phyloP scores from a whole-genome alignment of 345 rosid species.

The Citrus australasica region DNA sequence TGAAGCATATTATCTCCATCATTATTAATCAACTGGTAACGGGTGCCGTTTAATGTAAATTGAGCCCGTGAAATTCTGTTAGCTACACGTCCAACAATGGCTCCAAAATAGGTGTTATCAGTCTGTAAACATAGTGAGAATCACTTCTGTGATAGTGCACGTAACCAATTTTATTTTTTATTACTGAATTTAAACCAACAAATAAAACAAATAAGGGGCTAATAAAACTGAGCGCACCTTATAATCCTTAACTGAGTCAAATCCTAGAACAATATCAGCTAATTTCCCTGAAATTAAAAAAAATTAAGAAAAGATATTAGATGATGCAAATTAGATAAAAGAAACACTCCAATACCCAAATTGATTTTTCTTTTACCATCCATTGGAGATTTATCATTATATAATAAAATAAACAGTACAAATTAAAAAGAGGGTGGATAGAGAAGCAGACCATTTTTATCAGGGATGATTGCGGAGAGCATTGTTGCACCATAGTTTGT shows the following conservation, averaged over 20 bases:
- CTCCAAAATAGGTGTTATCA: constrained; percentile 73
- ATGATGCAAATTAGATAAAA: not conserved
- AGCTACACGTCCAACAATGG: constrained; percentile 80
- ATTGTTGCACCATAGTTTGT: constrained; percentile 67
- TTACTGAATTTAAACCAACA: too few species aligned
- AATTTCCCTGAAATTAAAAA: constrained; percentile 35
- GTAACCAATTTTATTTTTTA: too few species aligned
- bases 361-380: too few species aligned
- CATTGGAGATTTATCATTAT: too few species aligned
- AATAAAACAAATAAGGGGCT: too few species aligned
- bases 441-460: constrained; percentile 40
- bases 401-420: too few species aligned
- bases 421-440: not conserved
- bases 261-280: constrained; percentile 58
- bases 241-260: constrained; percentile 32
- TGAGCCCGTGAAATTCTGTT: constrained; percentile 69
- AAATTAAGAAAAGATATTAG: not conserved
- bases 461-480: constrained; percentile 54
- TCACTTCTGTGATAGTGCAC: too few species aligned
- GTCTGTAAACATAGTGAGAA: constrained; percentile 33
- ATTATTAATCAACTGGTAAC: constrained; percentile 51
- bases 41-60: constrained; percentile 55
- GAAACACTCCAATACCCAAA: not conserved
- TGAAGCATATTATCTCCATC: constrained; percentile 78
- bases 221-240: constrained; percentile 29